These are phyloP conservation scores for Chlorophyllum brunneum DNA, from an alignment of 768 basidiomycete genomes.

Conservation along the genomic window DNA sequence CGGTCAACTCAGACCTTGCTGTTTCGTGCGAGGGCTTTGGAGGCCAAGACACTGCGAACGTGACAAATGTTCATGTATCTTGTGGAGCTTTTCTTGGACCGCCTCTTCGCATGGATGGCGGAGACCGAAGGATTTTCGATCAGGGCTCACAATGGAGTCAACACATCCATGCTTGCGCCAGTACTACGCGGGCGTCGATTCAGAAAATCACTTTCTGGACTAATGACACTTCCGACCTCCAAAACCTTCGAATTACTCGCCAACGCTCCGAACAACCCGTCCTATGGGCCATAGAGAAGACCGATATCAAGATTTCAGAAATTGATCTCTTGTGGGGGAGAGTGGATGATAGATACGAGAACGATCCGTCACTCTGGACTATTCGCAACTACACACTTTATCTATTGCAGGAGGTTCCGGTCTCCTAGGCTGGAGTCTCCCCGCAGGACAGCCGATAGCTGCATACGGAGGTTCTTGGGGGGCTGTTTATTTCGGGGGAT, in stretches of 20 bases:
- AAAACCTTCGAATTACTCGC: neutral
- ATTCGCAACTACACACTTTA: neutral
- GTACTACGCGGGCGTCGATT: neutral
- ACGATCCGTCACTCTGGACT: neutral
- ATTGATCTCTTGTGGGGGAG: neutral
- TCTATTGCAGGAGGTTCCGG: neutral
- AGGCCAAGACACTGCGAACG: neutral
- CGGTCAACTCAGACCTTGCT: neutral
- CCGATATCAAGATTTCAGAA: neutral
- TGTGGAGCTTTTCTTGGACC: neutral
- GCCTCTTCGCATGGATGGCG: neutral
- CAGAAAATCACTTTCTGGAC: neutral
- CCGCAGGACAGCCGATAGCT: neutral
- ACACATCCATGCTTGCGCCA: conserved; percentile 11
- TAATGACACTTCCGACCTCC: neutral
- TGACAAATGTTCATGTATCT: neutral
- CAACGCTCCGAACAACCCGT: neutral
- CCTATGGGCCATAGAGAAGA: neutral
- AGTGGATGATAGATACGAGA: neutral
- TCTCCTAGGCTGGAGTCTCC: no score
- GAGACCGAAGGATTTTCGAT: conserved; percentile 14
- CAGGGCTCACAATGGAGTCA: conserved; percentile 11
- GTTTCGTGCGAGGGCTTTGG: neutral
- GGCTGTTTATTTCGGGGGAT: neutral
- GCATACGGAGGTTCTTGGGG: neutral